Evolutionary conservation across 306 rosid species (phyloP).

Genomic region (Benincasa hispida): DNA sequence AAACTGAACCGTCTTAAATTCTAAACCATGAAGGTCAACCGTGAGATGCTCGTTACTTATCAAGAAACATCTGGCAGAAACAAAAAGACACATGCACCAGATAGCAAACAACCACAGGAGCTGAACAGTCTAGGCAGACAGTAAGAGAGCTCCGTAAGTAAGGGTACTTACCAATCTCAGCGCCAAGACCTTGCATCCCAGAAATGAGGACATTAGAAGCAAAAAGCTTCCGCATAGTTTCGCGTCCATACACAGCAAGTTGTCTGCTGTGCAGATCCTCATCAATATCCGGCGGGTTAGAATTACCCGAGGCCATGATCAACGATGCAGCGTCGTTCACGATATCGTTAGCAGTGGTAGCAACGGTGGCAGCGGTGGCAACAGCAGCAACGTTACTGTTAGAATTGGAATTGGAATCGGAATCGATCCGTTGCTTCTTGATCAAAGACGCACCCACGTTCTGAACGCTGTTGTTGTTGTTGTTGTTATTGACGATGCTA

Average conservation of each 20-base stretch:
- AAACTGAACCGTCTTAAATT: background rate
- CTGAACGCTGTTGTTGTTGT: background rate
- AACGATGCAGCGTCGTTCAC: conserved; percentile 13
- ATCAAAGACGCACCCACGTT: conserved; percentile 18
- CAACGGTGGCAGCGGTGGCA: background rate
- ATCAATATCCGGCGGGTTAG: conserved; percentile 50
- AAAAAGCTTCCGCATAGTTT: conserved; percentile 80
- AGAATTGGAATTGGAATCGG: conserved; percentile 14
- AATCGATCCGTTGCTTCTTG: conserved; percentile 57
- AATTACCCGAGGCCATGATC: conserved; percentile 52
- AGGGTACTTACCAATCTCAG: conserved; percentile 56
- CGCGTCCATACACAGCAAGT: conserved; percentile 93
- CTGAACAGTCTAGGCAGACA: background rate
- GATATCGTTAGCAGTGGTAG: conserved; percentile 1
- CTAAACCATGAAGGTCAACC: background rate
- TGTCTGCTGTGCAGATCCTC: conserved; percentile 98
- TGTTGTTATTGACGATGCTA: conserved; percentile 9
- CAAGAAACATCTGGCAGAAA: background rate
- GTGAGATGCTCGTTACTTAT: background rate
- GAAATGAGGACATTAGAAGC: conserved; percentile 70
- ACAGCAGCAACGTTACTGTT: background rate
- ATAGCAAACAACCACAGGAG: background rate
- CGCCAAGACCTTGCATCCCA: conserved; percentile 93
- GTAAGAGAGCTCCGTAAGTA: background rate
- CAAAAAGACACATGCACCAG: background rate